phyloP scores from a whole-genome alignment of 1,284 basidiomycete genomes.

The Malassezia furfur region DNA sequence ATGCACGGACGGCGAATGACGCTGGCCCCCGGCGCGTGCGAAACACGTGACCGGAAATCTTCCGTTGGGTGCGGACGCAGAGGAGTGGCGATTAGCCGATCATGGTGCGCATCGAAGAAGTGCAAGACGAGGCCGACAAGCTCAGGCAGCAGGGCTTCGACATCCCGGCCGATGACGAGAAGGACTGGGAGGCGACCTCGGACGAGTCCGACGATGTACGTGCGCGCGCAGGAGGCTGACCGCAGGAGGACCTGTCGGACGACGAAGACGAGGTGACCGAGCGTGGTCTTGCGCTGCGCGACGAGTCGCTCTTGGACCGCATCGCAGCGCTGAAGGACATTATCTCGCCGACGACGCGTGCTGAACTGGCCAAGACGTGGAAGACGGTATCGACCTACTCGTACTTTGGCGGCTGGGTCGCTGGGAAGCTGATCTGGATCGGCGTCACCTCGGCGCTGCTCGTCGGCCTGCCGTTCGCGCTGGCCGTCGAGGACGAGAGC shows the following conservation, averaged over 20 bases:
- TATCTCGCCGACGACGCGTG: conserved; percentile 77
- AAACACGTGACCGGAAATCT: not conserved
- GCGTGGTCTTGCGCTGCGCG: conserved; percentile 27
- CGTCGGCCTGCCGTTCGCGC: conserved; percentile 80
- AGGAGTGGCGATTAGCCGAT: conserved; percentile 1
- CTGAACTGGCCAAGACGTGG: conserved; percentile 60
- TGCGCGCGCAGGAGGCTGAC: conserved; percentile 1
- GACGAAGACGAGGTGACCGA: conserved; percentile 33
- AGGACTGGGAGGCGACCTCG: conserved; percentile 13
- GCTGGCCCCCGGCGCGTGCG: not conserved
- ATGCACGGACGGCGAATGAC: not conserved
- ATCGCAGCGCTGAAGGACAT: conserved; percentile 87
- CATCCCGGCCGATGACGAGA: conserved; percentile 6
- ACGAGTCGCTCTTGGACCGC: conserved; percentile 78
- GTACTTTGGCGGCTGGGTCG: conserved; percentile 58
- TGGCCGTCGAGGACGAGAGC: conserved; percentile 89
- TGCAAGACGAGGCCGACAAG: conserved; percentile 18
- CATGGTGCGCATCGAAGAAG: conserved; percentile 23
- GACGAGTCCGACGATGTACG: conserved; percentile 15
- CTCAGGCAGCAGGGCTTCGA: conserved; percentile 11
- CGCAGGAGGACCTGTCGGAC: conserved; percentile 27
- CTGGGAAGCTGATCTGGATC: conserved; percentile 86
- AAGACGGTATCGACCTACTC: conserved; percentile 58
- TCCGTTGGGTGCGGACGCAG: not conserved
- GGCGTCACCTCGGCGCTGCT: conserved; percentile 85